Conservation (phyloP, 1,284 basidiomycete genomes). For the Moniliophthora roreri region DNA sequence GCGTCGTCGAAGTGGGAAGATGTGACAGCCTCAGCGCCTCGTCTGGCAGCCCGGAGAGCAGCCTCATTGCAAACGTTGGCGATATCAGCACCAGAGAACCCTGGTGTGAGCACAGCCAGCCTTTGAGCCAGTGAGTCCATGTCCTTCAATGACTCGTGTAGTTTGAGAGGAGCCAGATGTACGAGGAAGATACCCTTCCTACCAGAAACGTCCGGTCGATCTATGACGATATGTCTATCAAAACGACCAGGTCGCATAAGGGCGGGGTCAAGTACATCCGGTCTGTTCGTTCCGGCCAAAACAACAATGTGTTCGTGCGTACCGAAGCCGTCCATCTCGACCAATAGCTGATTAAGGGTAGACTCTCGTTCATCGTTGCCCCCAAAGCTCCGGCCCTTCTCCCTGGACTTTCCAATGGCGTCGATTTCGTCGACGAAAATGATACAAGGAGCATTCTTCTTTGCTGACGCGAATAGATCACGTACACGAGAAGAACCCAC, state of each 20-base stretch:
- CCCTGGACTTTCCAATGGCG: constrained; percentile 95
- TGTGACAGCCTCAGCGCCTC: constrained; percentile 76
- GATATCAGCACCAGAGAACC: constrained; percentile 98
- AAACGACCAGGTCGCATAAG: constrained; percentile 97
- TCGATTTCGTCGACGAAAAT: constrained; percentile 99
- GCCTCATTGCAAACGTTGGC: constrained; percentile 99
- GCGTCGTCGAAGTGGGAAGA: constrained; percentile 94
- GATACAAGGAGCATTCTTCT: constrained; percentile 98
- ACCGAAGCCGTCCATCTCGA: constrained; percentile 99
- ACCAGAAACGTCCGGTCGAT: constrained; percentile 92
- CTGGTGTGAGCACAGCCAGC: constrained; percentile 93
- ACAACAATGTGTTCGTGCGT: constrained; percentile 97
- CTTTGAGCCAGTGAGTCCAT: constrained; percentile 79
- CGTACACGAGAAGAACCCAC: constrained; percentile 97
- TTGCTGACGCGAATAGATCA: constrained; percentile 95
- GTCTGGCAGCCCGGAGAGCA: constrained; percentile 91
- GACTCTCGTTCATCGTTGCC: constrained; percentile 99
- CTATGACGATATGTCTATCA: constrained; percentile 95
- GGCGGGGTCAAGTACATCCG: constrained; percentile 94
- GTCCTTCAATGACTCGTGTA: constrained; percentile 60
- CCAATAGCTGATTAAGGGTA: constrained; percentile 96
- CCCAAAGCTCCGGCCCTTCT: constrained; percentile 86
- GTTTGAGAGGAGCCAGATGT: constrained; percentile 85
- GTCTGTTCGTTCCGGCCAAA: constrained; percentile 94
- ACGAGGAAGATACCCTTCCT: constrained; percentile 94